phyloP scores from a whole-genome alignment of 179 eudicot species.

The Carnegiea gigantea region DNA sequence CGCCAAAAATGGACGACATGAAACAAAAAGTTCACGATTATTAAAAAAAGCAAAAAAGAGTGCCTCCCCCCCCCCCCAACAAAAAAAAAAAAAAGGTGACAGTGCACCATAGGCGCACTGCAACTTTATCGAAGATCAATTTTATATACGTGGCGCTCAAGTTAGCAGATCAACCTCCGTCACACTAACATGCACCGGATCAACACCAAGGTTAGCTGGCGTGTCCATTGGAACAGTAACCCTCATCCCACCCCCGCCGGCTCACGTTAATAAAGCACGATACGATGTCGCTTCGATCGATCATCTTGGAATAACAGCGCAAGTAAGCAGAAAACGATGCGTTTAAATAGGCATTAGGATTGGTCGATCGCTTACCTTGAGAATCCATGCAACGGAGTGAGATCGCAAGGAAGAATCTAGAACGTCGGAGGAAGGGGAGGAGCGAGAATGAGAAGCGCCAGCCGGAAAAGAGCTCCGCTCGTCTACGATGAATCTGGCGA shows the following conservation, averaged over 20 bases:
- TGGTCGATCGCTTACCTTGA: constrained; percentile 55
- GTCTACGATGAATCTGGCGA: constrained; percentile 59
- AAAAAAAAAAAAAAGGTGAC: background rate
- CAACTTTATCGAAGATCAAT: constrained; percentile 23
- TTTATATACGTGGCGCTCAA: constrained; percentile 16
- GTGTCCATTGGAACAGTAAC: constrained; percentile 17
- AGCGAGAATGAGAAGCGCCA: background rate
- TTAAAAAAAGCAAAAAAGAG: background rate
- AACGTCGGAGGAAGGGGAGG: constrained; percentile 13
- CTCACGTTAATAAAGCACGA: no score
- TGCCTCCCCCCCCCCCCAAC: background rate
- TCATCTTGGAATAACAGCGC: background rate
- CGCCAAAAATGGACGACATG: constrained; percentile 3
- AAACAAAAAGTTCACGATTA: constrained; percentile 2
- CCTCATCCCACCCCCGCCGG: background rate
- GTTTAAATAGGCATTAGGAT: background rate
- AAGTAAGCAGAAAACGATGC: background rate
- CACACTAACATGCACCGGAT: constrained; percentile 7
- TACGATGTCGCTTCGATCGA: background rate
- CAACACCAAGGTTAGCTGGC: background rate
- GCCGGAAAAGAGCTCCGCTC: constrained; percentile 47
- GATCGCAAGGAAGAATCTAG: constrained; percentile 57
- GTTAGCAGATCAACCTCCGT: constrained; percentile 13
- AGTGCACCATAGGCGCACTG: constrained; percentile 31
- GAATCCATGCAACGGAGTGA: constrained; percentile 75